Evolutionary conservation across 495 filamentous ascomycete species (phyloP), one percentile per base, ranked within the genome.

Genomic region (Podospora pseudopauciseta): DNA sequence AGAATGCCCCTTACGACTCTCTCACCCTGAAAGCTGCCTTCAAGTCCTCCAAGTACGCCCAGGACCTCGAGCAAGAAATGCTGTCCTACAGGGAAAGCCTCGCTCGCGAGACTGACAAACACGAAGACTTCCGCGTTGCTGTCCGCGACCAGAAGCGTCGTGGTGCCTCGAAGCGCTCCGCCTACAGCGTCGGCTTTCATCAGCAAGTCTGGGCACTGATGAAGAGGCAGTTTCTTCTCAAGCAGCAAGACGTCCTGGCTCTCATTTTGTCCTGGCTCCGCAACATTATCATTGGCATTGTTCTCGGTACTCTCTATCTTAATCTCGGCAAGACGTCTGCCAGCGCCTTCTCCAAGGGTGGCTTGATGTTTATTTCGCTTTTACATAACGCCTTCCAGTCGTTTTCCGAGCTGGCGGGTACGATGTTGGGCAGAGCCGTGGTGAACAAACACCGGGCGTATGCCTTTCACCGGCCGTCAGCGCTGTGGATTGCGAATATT

Each of bases 361-460:
- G 91, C 78, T 80, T 93, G 5, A 76, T 93, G 63, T 94, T 94
- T 73, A 88, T 92, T 65, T 79, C 88, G 60, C 83, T 94, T 26
- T 78, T 94, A 28, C 92, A 93, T 82, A 94, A 93, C 72, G 89
- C 88, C 57, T 92, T 93, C 76, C 88, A 92, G 73, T 88, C 90
- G 23, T 93, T 93, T 74, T 85, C 86, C 0, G 91, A 93, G 74
- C 79, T 94, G 7, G 88, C 86, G 9, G 77, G 79, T 6, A 90
- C 89, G 0, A 93, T 93, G 91, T 73, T 87, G 62, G 91, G 91
- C 0, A 82, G 91, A 13, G 85, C 89, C 0, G 87, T 94, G 60
- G 82, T 93, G 71, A 92, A 93, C 71, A 92, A 92, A 74, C 91
- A 93, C 73, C 86, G 89, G 49, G 88, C 89, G 1, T 94, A 92